Evolutionary conservation across 768 basidiomycete species (phyloP).

Genomic region (Lentinus tigrinus): DNA sequence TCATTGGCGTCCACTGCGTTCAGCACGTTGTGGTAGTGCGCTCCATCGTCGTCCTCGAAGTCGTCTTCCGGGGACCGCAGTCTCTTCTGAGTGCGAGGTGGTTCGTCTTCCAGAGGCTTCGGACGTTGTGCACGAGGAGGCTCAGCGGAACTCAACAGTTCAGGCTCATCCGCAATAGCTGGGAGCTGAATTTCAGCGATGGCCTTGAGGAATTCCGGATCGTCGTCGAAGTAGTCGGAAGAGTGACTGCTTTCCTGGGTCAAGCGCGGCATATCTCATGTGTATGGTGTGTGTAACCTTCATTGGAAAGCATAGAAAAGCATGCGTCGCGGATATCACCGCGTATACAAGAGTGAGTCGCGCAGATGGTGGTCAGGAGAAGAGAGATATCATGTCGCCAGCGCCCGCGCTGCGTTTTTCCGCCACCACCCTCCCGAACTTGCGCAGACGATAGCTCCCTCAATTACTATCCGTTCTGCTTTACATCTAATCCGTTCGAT

Average conservation of each 20-base stretch:
- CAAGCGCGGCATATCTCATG: slow-evolving; percentile 1
- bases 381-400: too few relatives aligned
- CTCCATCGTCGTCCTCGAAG: slow-evolving; percentile 31
- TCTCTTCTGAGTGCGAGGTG: slow-evolving; percentile 40
- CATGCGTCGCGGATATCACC: too few relatives aligned
- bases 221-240: slow-evolving; percentile 58
- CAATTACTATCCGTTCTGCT: too few relatives aligned
- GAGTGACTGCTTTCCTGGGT: slow-evolving; percentile 32
- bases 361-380: too few relatives aligned
- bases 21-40: slow-evolving; percentile 9
- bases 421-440: too few relatives aligned
- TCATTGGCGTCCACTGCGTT: slow-evolving; percentile 12
- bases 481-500: too few relatives aligned
- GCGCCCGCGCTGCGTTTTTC: too few relatives aligned
- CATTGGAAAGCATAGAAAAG: too few relatives aligned
- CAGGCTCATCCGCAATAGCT: slow-evolving; percentile 6
- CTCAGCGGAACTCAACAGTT: slow-evolving; percentile 1
- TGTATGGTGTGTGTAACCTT: background rate
- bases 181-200: slow-evolving; percentile 41
- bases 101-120: slow-evolving; percentile 31
- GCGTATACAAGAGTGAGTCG: too few relatives aligned
- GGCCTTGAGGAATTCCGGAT: slow-evolving; percentile 51
- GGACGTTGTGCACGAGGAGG: slow-evolving; percentile 13
- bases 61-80: slow-evolving; percentile 39
- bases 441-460: too few relatives aligned